phyloP scores from a whole-genome alignment of 2,329 filamentous ascomycete genomes.

The Diplodia scrobiculata region DNA sequence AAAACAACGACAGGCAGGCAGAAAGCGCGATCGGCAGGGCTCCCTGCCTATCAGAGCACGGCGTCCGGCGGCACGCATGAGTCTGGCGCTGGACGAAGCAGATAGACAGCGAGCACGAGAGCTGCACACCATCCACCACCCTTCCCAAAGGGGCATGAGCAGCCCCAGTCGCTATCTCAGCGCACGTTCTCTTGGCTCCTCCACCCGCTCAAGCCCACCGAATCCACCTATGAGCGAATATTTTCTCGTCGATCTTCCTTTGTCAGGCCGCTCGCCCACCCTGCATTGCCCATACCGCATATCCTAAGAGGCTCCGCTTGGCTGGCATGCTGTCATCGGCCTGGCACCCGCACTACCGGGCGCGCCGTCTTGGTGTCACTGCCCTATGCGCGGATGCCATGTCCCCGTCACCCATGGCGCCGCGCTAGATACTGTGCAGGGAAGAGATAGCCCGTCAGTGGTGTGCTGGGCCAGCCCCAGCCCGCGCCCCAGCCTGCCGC shows the following conservation, averaged over 20 bases:
- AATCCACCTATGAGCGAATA: constrained; percentile 26
- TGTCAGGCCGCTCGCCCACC: constrained; percentile 12
- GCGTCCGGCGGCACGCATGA: background rate
- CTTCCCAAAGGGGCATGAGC: constrained; percentile 10
- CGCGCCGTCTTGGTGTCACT: constrained; percentile 1
- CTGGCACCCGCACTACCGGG: background rate
- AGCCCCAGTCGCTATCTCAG: constrained; percentile 23
- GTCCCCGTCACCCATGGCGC: background rate
- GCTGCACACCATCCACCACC: constrained; percentile 11
- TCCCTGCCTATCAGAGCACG: background rate
- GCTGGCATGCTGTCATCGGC: constrained; percentile 23
- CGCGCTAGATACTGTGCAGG: constrained; percentile 16
- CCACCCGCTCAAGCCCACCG: constrained; percentile 11
- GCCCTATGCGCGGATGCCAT: constrained; percentile 8
- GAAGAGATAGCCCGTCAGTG: constrained; percentile 15
- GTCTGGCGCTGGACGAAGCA: background rate
- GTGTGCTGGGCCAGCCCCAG: constrained; percentile 24
- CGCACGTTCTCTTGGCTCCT: constrained; percentile 18
- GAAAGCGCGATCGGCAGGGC: constrained; percentile 3
- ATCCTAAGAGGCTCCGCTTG: constrained; percentile 14
- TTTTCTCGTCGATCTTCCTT: constrained; percentile 16
- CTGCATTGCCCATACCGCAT: constrained; percentile 5
- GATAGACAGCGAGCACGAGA: background rate
- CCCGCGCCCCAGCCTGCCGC: constrained; percentile 17
- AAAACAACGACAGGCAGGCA: constrained; percentile 4